phyloP scores from a whole-genome alignment of 2,329 filamentous ascomycete species.

The Graphilbum ipis-grandicollis region DNA sequence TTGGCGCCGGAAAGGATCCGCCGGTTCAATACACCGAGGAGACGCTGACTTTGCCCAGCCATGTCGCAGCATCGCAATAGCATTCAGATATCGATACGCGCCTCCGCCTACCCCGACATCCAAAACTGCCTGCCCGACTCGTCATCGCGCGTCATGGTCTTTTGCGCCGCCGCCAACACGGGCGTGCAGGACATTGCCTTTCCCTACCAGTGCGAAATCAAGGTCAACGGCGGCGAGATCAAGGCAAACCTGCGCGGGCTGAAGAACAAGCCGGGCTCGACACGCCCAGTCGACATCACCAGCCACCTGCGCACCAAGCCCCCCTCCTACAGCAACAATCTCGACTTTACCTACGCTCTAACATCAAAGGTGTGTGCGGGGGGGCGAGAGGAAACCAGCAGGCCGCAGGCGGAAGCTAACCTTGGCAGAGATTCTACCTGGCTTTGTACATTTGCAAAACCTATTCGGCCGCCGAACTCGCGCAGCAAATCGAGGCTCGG shows the following conservation, averaged over 20 bases:
- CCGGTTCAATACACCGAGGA: no score
- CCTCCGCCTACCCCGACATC: conserved; percentile 33
- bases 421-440: conserved; percentile 49
- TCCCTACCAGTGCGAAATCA: conserved; percentile 81
- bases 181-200: conserved; percentile 67
- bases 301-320: conserved; percentile 51
- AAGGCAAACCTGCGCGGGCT: conserved; percentile 87
- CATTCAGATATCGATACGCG: conserved; percentile 24
- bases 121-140: conserved; percentile 40
- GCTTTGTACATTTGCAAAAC: conserved; percentile 60
- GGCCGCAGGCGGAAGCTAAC: neutral
- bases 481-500: conserved; percentile 44
- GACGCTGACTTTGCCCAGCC: conserved; percentile 18
- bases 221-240: conserved; percentile 73
- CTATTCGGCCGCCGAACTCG: conserved; percentile 54
- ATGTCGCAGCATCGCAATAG: conserved; percentile 38
- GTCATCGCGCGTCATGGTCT: conserved; percentile 61
- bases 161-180: conserved; percentile 52
- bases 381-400: neutral
- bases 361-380: conserved; percentile 55
- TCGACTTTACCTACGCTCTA: conserved; percentile 82
- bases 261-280: conserved; percentile 93
- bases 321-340: conserved; percentile 51
- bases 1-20: no score
- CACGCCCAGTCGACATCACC: conserved; percentile 84